Percentiles rank a stretch among this genome's conserved stretches.
Evolutionary conservation across 202 grass and related monocot genomes (phyloP).

Genomic region (Saccharum hybrid): DNA sequence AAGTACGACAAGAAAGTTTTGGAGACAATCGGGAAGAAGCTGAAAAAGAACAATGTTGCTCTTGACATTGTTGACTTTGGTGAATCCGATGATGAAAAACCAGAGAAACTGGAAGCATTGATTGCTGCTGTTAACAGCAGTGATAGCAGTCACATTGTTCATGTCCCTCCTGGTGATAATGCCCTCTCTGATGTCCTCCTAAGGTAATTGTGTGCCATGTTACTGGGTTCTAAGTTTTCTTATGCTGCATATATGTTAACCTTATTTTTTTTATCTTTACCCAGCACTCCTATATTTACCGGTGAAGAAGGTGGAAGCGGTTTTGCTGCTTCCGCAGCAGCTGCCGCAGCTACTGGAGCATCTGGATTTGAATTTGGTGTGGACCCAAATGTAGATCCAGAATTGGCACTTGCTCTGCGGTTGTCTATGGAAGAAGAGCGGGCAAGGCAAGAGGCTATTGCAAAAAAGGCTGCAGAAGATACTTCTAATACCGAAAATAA

Average conservation of each 20-base stretch:
- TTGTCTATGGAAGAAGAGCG: conserved; percentile 98
- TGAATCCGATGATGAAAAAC: conserved; percentile 86
- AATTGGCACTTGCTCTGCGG: conserved; percentile 84
- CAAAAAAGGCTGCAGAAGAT: conserved; percentile 86
- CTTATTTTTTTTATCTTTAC: conserved; percentile 12
- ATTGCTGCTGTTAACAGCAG: conserved; percentile 80
- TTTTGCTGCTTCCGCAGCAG: conserved; percentile 92
- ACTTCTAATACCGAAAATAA: conserved; percentile 67
- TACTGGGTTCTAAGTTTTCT: conserved; percentile 21
- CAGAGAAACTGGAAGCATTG: conserved; percentile 86
- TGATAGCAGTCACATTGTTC: conserved; percentile 96
- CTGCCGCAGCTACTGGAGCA: conserved; percentile 77
- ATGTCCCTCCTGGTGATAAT: conserved; percentile 70
- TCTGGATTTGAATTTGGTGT: conserved; percentile 96
- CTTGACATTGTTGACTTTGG: conserved; percentile 98
- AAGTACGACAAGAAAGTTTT: conserved; percentile 81
- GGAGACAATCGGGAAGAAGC: conserved; percentile 89
- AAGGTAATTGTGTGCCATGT: conserved; percentile 52
- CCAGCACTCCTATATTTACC: conserved; percentile 93
- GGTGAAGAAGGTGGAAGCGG: conserved; percentile 95
- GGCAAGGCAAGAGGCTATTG: conserved; percentile 89
- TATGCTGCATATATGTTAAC: neutral
- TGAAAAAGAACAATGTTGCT: conserved; percentile 97
- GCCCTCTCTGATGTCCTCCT: conserved; percentile 96
- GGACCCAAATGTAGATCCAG: conserved; percentile 96